phyloP scores from a whole-genome alignment of 306 rosid genomes.

The Lotus japonicus region DNA sequence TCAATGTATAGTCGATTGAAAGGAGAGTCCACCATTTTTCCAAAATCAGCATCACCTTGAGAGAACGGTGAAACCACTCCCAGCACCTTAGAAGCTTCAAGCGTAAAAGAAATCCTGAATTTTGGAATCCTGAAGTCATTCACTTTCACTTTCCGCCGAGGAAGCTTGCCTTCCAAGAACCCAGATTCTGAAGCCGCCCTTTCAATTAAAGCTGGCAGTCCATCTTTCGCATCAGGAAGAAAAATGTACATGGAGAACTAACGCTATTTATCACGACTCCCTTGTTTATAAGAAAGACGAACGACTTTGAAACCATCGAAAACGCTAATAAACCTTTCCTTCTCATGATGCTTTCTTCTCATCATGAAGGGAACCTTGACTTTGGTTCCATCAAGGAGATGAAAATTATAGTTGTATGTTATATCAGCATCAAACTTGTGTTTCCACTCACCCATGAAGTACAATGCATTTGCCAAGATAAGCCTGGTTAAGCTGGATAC shows the following conservation, averaged over 20 bases:
- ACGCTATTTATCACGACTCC: slow-evolving; percentile 39
- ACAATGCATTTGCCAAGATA: slow-evolving; percentile 49
- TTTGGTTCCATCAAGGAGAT: slow-evolving; percentile 39
- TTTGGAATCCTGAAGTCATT: slow-evolving; percentile 55
- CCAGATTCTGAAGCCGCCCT: slow-evolving; percentile 43
- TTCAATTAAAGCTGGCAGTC: slow-evolving; percentile 50
- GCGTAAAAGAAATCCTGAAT: slow-evolving; percentile 55
- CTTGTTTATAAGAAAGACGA: slow-evolving; percentile 47
- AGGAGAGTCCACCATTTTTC: slow-evolving; percentile 57
- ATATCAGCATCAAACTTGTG: slow-evolving; percentile 29
- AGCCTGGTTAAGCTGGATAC: slow-evolving; percentile 34
- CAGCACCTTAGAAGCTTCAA: slow-evolving; percentile 53
- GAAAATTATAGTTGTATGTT: slow-evolving; percentile 47
- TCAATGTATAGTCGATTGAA: slow-evolving; percentile 32
- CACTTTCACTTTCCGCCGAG: slow-evolving; percentile 24
- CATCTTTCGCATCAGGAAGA: slow-evolving; percentile 57
- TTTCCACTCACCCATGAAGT: slow-evolving; percentile 65
- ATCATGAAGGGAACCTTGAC: slow-evolving; percentile 63
- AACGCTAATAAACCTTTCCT: slow-evolving; percentile 32
- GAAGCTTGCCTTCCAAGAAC: slow-evolving; percentile 51
- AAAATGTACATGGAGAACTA: slow-evolving; percentile 47
- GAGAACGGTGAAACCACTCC: slow-evolving; percentile 53
- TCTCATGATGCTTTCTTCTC: slow-evolving; percentile 10
- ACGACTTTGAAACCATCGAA: slow-evolving; percentile 53
- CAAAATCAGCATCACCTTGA: slow-evolving; percentile 31